phyloP scores from a whole-genome alignment of 2,329 filamentous ascomycete genomes.

The Neofusicoccum kwambonambiense region DNA sequence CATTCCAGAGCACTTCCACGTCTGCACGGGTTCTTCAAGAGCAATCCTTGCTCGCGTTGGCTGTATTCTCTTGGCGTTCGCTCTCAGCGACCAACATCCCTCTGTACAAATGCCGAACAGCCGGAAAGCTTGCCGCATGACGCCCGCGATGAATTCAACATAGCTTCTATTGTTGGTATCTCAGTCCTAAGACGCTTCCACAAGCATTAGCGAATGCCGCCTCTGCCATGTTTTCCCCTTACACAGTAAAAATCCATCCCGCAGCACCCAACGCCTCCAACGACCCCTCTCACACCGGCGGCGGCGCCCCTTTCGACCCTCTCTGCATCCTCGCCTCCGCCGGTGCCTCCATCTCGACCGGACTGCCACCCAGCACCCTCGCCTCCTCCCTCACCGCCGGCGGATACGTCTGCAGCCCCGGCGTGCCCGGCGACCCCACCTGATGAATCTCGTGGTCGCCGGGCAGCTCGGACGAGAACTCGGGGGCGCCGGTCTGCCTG shows the following conservation, averaged over 20 bases:
- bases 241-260: background rate
- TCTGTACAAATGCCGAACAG: background rate
- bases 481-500: slow-evolving; percentile 19
- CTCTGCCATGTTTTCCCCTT: background rate
- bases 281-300: background rate
- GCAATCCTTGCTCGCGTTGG: no score
- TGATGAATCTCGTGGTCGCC: slow-evolving; percentile 11
- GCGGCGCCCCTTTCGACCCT: no score
- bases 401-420: background rate
- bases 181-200: background rate
- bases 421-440: background rate
- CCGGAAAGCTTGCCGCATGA: background rate
- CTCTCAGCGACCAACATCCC: no score
- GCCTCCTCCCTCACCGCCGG: background rate
- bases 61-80: no score
- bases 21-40: no score
- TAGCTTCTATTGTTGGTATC: background rate
- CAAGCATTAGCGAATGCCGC: slow-evolving; percentile 1
- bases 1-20: no score
- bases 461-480: slow-evolving; percentile 18
- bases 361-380: background rate
- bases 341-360: background rate
- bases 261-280: background rate
- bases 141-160: background rate
- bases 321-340: no score